Evolutionary conservation across 805 yeast species (phyloP), one percentile per base, ranked within the genome.

Genomic region (Starmerella sp.): DNA sequence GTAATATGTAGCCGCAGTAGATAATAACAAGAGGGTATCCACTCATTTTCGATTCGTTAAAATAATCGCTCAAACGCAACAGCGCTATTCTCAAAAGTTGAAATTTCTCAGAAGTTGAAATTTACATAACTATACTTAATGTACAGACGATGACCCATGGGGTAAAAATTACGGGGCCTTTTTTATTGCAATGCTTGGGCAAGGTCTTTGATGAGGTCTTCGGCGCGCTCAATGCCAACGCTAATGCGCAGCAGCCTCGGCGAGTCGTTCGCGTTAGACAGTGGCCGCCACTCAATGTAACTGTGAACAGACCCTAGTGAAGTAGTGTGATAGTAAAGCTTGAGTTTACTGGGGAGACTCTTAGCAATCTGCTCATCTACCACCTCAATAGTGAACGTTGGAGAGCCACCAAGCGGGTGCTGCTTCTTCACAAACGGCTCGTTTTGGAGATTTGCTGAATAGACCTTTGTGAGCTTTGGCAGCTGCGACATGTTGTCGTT

Each of bases 291-390:
- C 72, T 87, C 95, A 61, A 85, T 73, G 65, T 86, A 75, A 8
- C 90, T 82, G 74, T 87, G 95, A 60, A 87, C 82, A 63, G 95
- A 95, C 62, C 96, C 96, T 58, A 87, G 77, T 22, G 95, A 86
- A 73, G 88, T 95, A 55, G 95, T 95, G 66, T 87, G 75, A 22
- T 93, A 82, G 76, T 87, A 87, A 58, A 85, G 67, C 73, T 83
- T 79, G 59, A 95, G 85, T 47, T 80, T 66, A 47, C 84, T 80
- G 57, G 90, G 79, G 76, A 87, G 85, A 62, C 75, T 75, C 55
- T 85, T 71, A 54, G 95, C 95, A 51, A 82, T 86, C 57, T 73
- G 75, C 55, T 85, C 85, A 65, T 90, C 95, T 61, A 78, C 75
- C 71, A 87, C 78, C 75, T 95, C 80, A 77, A 87, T 86, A 9